Evolutionary conservation across 495 filamentous ascomycete species (phyloP), one percentile per base, ranked within the genome.

Genomic region (Tuber melanosporum): DNA sequence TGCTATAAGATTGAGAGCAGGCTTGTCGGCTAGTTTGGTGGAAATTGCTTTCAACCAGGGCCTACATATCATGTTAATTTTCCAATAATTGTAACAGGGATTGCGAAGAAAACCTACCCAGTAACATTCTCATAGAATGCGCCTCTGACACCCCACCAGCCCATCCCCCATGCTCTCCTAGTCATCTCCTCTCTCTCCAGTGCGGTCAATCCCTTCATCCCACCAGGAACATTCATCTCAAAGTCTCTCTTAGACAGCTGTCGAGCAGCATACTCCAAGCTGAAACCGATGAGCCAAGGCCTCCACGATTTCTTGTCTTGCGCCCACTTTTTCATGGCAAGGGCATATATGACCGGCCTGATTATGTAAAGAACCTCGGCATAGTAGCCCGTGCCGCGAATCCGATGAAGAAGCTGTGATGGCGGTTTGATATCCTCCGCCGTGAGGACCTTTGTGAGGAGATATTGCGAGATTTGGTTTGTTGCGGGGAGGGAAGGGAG

Each of bases 381-480:
- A 20, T 92, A 82, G 77, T 93, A 91, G 6, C 89, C 91, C 6
- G 87, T 85, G 22, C 93, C 93, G 70, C 90, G 90, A 10, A 94
- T 88, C 20, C 86, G 87, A 80, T 95, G 94, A 46, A 98, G 87
- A 70, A 99, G 89, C 26, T 91, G 89, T 36, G 90, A 91, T 0
- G 96, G 91, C 7, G 94, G 91, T 83, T 97, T 97, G 86, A 99
- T 94, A 84, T 98, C 95, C 85, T 98, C 96, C 26, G 96, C 92
- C 2, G 93, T 97, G 42, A 99, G 87, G 26, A 97, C 95, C 73
- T 95, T 94, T n/a, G 90, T 90, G 70, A 96, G 91, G 32, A 99
- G 88, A 84, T 95, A 98, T 49, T 88, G 90, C 42, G 92, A 91
- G 42, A 97, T 92, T 81, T 95, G 93, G 42, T 89, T 87, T 14